phyloP scores from a whole-genome alignment of 1,284 basidiomycete species.

The Melampsora larici-populina region DNA sequence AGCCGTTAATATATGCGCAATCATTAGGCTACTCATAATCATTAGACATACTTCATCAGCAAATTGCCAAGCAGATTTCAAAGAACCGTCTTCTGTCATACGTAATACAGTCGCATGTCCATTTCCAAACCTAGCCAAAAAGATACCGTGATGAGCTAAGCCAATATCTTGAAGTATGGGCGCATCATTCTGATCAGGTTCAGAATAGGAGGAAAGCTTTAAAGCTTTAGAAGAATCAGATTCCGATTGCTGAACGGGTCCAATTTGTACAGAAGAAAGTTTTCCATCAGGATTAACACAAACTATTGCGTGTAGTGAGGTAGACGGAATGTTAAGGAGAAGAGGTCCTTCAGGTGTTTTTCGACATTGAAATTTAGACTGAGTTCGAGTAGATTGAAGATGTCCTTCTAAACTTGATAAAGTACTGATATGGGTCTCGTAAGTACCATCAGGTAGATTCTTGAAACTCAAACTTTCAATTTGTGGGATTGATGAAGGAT shows the following conservation, averaged over 20 bases:
- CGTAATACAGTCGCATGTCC: slow-evolving; percentile 25
- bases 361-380: slow-evolving; percentile 4
- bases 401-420: slow-evolving; percentile 25
- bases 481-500: slow-evolving; percentile 6
- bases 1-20: not conserved
- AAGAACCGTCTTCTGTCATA: not conserved
- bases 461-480: slow-evolving; percentile 24
- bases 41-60: slow-evolving; percentile 14
- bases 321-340: not conserved
- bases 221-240: slow-evolving; percentile 1
- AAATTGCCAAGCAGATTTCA: slow-evolving; percentile 37
- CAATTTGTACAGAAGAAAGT: slow-evolving; percentile 23
- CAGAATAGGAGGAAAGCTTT: slow-evolving; percentile 15
- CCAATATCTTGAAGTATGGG: slow-evolving; percentile 15
- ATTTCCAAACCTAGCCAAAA: slow-evolving; percentile 21
- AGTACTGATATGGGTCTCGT: slow-evolving; percentile 24
- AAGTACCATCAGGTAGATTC: slow-evolving; percentile 4
- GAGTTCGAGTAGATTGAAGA: slow-evolving; percentile 15
- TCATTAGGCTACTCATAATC: not conserved
- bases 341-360: slow-evolving; percentile 21
- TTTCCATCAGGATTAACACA: slow-evolving; percentile 17
- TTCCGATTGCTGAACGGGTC: not conserved
- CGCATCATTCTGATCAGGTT: not conserved
- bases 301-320: slow-evolving; percentile 6
- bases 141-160: slow-evolving; percentile 17